Evolutionary conservation across 257 asterid genomes (phyloP).

Genomic region (Plantago ovata): DNA sequence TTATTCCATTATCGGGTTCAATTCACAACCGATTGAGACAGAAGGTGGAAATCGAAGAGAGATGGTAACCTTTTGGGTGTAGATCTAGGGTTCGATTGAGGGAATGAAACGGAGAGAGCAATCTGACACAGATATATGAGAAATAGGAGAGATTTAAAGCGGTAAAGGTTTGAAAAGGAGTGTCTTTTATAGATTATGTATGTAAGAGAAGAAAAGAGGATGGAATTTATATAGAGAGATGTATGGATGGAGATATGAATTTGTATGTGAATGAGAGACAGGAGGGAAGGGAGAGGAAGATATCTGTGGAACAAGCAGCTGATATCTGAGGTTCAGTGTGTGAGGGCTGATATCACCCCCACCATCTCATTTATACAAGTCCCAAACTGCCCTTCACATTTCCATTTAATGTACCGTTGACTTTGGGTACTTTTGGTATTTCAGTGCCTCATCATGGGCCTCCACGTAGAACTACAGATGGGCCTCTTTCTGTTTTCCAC

Average conservation of each 20-base stretch:
- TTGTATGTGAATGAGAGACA: not conserved
- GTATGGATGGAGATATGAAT: not conserved
- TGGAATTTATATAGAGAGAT: constrained; percentile 21
- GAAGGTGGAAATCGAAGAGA: too few species aligned
- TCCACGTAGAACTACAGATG: too few species aligned
- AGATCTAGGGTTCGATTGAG: not conserved
- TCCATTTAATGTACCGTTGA: not conserved
- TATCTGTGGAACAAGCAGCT: constrained; percentile 20
- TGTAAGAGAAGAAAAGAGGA: constrained; percentile 15
- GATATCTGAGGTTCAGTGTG: constrained; percentile 9
- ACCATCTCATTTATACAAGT: not conserved
- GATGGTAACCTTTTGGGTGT: not conserved
- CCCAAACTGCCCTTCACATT: constrained; percentile 25
- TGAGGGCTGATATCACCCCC: constrained; percentile 19
- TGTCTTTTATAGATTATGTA: constrained; percentile 40
- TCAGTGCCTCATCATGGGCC: not conserved
- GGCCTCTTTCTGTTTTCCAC: too few species aligned
- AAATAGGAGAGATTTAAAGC: constrained; percentile 21
- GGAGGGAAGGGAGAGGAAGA: constrained; percentile 14
- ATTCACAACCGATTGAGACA: too few species aligned
- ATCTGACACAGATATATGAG: too few species aligned
- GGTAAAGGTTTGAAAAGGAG: constrained; percentile 39
- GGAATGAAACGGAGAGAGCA: constrained; percentile 12
- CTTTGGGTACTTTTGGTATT: constrained; percentile 13
- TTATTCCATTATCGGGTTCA: too few species aligned